Evolutionary conservation across 345 rosid species (phyloP), one percentile per base, ranked within the genome.

Genomic region (Durio zibethinus): DNA sequence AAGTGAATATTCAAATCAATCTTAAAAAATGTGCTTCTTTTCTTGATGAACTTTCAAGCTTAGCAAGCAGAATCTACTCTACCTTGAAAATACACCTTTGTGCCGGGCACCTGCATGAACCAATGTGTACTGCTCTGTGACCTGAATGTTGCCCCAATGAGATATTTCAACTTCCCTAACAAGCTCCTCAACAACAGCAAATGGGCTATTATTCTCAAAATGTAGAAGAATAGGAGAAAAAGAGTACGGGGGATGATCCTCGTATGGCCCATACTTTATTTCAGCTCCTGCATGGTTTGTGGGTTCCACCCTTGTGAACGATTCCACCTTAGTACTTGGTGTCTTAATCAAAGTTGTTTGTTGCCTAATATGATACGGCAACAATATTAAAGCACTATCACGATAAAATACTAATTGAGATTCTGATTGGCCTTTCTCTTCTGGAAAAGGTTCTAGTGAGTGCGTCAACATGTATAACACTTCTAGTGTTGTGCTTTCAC

Each of bases 121-220:
- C 92, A 97, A 86, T 78, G 73, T 88, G 83, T 92, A 94, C 38
- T 86, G 89, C 83, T 97, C 98, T 38, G 98, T 97, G 47, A 97
- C 76, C 86, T 94, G 98, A 83, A 97, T 63, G 80, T 83, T 97
- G 47, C 99, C 99, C 99, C 99, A 97, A 80, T 97, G 99, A 75
- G 99, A 97, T 82, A 97, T 85, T 83, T 97, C 99, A 63, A 97
- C 85, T 80, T 97, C 98, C 33, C 97, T 90, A 29, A 87, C 94
- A 77, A 96, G 97, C 86, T 94, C 98, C 90, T 97, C 96, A 78
- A 97, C 99, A 81, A 97, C 95, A 62, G 98, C 92, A 82, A 97
- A 97, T 29, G 99, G 97, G 84, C 87, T 87, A 87, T 94, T 97
- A 79, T 94, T 94, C 90, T 97, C 98, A 64, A 88, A 90, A 83